phyloP scores from a whole-genome alignment of 2,329 filamentous ascomycete genomes.

The Aspergillus glaucus region DNA sequence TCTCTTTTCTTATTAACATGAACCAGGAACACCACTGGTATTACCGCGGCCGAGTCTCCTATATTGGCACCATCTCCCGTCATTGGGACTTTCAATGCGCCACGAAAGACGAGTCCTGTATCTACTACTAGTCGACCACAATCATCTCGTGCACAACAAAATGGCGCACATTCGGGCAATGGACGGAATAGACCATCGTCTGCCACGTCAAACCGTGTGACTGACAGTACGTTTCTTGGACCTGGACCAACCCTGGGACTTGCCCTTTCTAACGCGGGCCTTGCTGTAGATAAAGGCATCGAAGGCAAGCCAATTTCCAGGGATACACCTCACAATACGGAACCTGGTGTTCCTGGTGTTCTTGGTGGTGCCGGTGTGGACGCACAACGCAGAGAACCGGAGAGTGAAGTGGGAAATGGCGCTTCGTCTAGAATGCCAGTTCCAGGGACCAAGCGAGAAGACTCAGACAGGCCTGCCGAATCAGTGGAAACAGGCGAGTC shows the following conservation, averaged over 20 bases:
- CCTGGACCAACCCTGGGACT: slow-evolving; percentile 25
- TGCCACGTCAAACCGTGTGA: slow-evolving; percentile 53
- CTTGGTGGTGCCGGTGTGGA: slow-evolving; percentile 15
- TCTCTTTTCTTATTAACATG: neutral
- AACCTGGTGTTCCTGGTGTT: slow-evolving; percentile 28
- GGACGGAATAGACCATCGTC: slow-evolving; percentile 55
- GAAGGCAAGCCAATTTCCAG: slow-evolving; percentile 53
- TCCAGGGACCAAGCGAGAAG: slow-evolving; percentile 29
- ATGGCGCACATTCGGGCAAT: slow-evolving; percentile 57
- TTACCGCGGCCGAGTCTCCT: slow-evolving; percentile 55
- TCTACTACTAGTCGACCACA: slow-evolving; percentile 56
- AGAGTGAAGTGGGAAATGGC: slow-evolving; percentile 16
- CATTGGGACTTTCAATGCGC: slow-evolving; percentile 54
- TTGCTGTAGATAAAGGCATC: slow-evolving; percentile 25
- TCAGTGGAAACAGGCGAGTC: slow-evolving; percentile 30
- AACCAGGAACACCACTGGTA: slow-evolving; percentile 42
- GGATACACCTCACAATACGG: slow-evolving; percentile 30
- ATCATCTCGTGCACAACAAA: slow-evolving; percentile 68
- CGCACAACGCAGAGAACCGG: slow-evolving; percentile 23
- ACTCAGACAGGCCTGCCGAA: slow-evolving; percentile 26
- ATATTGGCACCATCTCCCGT: slow-evolving; percentile 71
- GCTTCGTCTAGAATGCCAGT: slow-evolving; percentile 14
- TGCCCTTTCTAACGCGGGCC: slow-evolving; percentile 15
- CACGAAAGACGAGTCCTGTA: slow-evolving; percentile 59
- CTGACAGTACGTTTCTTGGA: slow-evolving; percentile 42